A percentile compares a stretch with the other conserved stretches of the same genome.
Evolutionary conservation across 1,284 basidiomycete genomes (phyloP).

Genomic region (Trametes polyzona): DNA sequence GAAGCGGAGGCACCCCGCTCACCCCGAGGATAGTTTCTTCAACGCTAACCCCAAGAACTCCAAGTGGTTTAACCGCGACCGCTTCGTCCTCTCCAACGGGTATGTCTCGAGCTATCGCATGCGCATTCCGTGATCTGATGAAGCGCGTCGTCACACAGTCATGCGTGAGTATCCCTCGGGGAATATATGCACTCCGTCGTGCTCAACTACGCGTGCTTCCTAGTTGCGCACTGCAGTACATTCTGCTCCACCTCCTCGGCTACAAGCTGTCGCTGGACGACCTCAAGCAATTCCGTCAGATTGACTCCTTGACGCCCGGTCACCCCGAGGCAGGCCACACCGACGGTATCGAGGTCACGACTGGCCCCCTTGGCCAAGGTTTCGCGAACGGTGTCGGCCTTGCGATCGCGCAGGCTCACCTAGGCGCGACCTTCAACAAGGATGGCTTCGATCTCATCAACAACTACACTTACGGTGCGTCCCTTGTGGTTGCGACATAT

Average conservation of each 20-base stretch:
- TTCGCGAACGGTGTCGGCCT: conserved; percentile 93
- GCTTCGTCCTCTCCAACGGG: conserved; percentile 88
- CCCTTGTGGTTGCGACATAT: not conserved
- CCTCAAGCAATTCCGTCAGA: conserved; percentile 83
- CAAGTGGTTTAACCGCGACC: conserved; percentile 92
- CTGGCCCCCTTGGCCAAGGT: conserved; percentile 94
- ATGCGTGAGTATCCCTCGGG: conserved; percentile 59
- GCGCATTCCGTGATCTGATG: not conserved
- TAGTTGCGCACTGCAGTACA: conserved; percentile 87
- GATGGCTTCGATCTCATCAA: conserved; percentile 83
- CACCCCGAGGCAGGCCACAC: conserved; percentile 91
- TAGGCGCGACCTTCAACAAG: conserved; percentile 90
- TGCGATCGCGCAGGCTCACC: conserved; percentile 91
- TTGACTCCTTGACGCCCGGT: conserved; percentile 89
- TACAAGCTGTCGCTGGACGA: conserved; percentile 87
- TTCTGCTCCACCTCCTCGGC: conserved; percentile 81
- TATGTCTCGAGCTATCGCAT: conserved; percentile 34
- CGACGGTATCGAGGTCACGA: conserved; percentile 95
- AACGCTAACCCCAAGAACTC: conserved; percentile 87
- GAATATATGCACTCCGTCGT: not conserved
- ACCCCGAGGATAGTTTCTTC: conserved; percentile 61
- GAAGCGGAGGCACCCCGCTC: not conserved
- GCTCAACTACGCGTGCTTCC: not conserved
- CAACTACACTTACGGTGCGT: conserved; percentile 87
- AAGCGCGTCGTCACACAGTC: conserved; percentile 43